Percentiles rank a stretch among this genome's conserved stretches.
Evolutionary conservation across 1,139 yeast genomes (phyloP).

Genomic region (Torulaspora pretoriensis): DNA sequence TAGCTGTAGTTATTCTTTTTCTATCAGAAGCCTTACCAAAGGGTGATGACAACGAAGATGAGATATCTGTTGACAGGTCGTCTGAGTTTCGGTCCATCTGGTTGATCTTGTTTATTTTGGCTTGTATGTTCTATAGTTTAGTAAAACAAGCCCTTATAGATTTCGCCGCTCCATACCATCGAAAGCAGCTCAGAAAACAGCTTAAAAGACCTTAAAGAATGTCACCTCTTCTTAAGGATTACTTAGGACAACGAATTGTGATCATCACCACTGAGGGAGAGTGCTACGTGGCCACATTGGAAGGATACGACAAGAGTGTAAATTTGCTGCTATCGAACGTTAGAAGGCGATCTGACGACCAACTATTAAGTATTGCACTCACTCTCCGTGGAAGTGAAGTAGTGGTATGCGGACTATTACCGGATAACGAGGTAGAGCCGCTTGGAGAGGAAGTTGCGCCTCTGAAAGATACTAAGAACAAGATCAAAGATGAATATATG

Average conservation of each 20-base stretch:
- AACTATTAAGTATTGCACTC: slow-evolving; percentile 25
- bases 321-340: slow-evolving; percentile 64
- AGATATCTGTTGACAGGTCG: slow-evolving; percentile 13
- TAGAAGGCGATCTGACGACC: slow-evolving; percentile 46
- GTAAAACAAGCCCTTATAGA: neutral
- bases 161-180: slow-evolving; percentile 2
- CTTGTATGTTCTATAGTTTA: neutral
- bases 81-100: slow-evolving; percentile 8
- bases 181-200: slow-evolving; percentile 4
- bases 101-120: neutral
- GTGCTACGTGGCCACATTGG: slow-evolving; percentile 59
- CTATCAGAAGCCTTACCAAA: slow-evolving; percentile 8
- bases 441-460: slow-evolving; percentile 4
- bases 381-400: slow-evolving; percentile 80
- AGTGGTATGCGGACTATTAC: slow-evolving; percentile 69
- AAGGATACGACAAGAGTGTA: slow-evolving; percentile 79
- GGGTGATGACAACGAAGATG: slow-evolving; percentile 14
- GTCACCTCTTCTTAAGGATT: slow-evolving; percentile 35
- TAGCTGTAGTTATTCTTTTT: slow-evolving; percentile 8
- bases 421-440: slow-evolving; percentile 39
- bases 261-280: slow-evolving; percentile 84
- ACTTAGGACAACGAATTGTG: slow-evolving; percentile 47
- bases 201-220: slow-evolving; percentile 13
- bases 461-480: slow-evolving; percentile 40
- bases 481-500: slow-evolving; percentile 31